Base-by-base conservation (phyloP, 352 stramenopile genomes). In the Nothophytophthora sp. region DNA sequence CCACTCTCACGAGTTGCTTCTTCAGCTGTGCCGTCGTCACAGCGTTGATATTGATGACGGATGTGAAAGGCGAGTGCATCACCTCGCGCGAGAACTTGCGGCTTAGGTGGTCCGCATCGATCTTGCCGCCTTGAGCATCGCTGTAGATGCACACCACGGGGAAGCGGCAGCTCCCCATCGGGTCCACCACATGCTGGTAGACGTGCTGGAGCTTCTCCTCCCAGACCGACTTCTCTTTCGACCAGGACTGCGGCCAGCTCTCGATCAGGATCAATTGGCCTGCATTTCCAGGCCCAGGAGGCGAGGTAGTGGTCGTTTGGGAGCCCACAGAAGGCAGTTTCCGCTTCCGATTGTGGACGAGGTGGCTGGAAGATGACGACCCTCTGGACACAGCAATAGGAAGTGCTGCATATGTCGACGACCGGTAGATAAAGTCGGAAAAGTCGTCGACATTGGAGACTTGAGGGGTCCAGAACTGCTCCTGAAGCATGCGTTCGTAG, bases 141-240 rank as follows among this genome's bases (percentile, higher is more conserved):
- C 85, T 95, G 60, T 88, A 93, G 37, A 95, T 80, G 28, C 81
- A 91, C 12, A 95, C 52, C 9, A 91, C 73, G 15, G 85, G 81
- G 45, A 78, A 86, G 19, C 51, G 70, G 4, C 60, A 63, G 10
- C 58, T 62, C 16, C 59, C 43, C 4, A 43, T 39, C 6, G 78
- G 62, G 20, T 82, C 73, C 4, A 90, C 50, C 11, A 92, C 57
- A 22, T 65, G 58, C 23, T 70, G 68, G 50, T 86, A 88, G 13
- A 86, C 63, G 15, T 55, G 53, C 22, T 81, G 67, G 16, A 92
- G 60, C 16, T 81, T 81, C 19, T 88, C 74, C 15, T 90, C 78
- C 35, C 64, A 74, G 4, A 60, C 16, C 9, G 64, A 63, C 7
- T 73, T 49, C 1, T 73, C 60, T 43, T 62, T 71, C 16, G 59